Conservation (phyloP, 805 yeast species). For the Nakazawaea populi region DNA sequence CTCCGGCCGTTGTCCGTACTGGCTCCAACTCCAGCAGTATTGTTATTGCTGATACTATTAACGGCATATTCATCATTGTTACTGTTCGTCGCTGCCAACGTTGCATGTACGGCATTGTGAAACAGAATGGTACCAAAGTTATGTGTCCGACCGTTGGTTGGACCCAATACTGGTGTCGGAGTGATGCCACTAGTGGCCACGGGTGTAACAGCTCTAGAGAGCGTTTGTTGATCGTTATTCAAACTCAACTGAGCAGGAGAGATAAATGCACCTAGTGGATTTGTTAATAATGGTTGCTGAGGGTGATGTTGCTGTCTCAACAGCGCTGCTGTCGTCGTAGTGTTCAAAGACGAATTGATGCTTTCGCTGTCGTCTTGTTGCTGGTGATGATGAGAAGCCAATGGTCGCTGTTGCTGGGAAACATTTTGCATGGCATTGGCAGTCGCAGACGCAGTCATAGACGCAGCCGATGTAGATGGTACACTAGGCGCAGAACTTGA, state of each 20-base stretch:
- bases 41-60: not conserved
- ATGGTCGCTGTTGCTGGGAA: not conserved
- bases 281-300: not conserved
- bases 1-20: not conserved
- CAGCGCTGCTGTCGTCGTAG: conserved; percentile 6
- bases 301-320: conserved; percentile 6
- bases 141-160: conserved; percentile 1
- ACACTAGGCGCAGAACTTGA: conserved; percentile 19
- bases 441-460: conserved; percentile 2
- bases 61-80: not conserved
- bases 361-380: conserved; percentile 9
- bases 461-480: conserved; percentile 7
- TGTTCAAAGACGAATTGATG: conserved; percentile 1
- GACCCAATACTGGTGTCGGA: conserved; percentile 8
- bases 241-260: conserved; percentile 3
- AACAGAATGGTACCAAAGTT: conserved; percentile 11
- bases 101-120: conserved; percentile 11
- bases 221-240: not conserved
- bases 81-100: conserved; percentile 8
- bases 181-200: not conserved
- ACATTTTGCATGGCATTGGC: conserved; percentile 2
- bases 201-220: conserved; percentile 4
- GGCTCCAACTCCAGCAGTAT: not conserved
- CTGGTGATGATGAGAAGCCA: no score
- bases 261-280: conserved; percentile 4